Conservation (phyloP, 306 rosid genomes). For the Cercis canadensis region DNA sequence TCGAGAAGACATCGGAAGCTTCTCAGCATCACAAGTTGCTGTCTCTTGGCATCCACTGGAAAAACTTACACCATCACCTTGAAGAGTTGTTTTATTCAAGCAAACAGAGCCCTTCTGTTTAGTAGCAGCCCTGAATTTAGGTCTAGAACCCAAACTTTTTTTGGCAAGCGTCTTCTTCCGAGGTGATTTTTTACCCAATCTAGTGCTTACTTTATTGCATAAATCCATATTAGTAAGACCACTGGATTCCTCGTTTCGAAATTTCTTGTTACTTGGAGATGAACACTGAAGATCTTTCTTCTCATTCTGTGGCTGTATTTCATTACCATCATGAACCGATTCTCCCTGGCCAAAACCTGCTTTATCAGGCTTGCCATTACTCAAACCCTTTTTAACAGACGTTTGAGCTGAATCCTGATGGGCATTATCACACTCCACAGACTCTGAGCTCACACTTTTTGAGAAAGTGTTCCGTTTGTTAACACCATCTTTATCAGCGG, state of each 20-base stretch:
- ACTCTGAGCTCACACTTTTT: slow-evolving; percentile 30
- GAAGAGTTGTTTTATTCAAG: slow-evolving; percentile 42
- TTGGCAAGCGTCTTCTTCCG: slow-evolving; percentile 56
- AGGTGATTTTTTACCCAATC: slow-evolving; percentile 40
- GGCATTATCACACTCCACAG: slow-evolving; percentile 36
- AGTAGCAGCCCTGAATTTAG: slow-evolving; percentile 47
- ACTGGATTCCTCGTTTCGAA: slow-evolving; percentile 38
- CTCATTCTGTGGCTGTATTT: slow-evolving; percentile 42
- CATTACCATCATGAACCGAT: slow-evolving; percentile 37
- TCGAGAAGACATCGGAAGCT: slow-evolving; percentile 40
- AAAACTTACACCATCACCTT: slow-evolving; percentile 33
- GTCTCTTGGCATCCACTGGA: slow-evolving; percentile 41
- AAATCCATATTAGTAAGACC: slow-evolving; percentile 41
- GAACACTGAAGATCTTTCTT: slow-evolving; percentile 36
- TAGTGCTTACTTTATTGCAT: slow-evolving; percentile 43
- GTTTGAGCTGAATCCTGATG: slow-evolving; percentile 41
- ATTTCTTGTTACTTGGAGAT: slow-evolving; percentile 46
- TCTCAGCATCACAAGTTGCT: slow-evolving; percentile 31
- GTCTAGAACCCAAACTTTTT: slow-evolving; percentile 70
- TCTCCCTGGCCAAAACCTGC: slow-evolving; percentile 39
- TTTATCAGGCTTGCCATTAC: slow-evolving; percentile 42
- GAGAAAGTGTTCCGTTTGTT: slow-evolving; percentile 38
- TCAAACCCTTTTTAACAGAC: slow-evolving; percentile 32
- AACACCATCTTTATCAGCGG: slow-evolving; percentile 39
- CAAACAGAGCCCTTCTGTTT: slow-evolving; percentile 49